These are phyloP conservation scores for Leucogyrophana mollusca DNA, from an alignment of 768 basidiomycete species.

Conservation along the genomic window DNA sequence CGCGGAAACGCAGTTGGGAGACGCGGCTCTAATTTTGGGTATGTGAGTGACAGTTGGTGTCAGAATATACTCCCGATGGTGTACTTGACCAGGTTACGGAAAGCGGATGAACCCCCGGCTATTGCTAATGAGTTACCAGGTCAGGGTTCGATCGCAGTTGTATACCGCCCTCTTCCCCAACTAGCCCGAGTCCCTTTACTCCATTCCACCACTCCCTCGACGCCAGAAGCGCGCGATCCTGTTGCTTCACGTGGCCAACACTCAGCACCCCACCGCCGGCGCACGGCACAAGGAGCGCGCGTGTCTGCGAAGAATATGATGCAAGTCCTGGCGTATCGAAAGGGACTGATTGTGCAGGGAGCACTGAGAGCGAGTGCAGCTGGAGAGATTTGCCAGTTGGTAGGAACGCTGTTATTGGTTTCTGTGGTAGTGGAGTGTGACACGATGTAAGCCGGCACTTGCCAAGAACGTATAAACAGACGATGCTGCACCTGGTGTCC, in stretches of 20 bases:
- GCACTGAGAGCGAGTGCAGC: constrained; percentile 34
- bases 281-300: constrained; percentile 54
- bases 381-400: constrained; percentile 38
- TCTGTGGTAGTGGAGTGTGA: constrained; percentile 17
- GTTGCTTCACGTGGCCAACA: constrained; percentile 59
- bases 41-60: no score
- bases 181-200: constrained; percentile 33
- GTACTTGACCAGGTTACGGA: no score
- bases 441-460: background rate
- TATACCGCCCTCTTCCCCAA: no score
- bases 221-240: constrained; percentile 50
- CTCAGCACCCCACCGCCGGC: constrained; percentile 49
- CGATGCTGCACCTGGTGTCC: constrained; percentile 56
- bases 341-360: constrained; percentile 6
- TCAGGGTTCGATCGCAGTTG: no score
- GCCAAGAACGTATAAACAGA: background rate
- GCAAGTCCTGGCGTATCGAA: constrained; percentile 39
- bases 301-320: constrained; percentile 36
- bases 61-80: no score
- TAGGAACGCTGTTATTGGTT: constrained; percentile 33
- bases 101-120: no score
- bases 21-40: no score
- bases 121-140: no score
- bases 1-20: no score
- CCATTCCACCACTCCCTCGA: constrained; percentile 85